These are phyloP conservation scores for Blastomyces silverae DNA, from an alignment of 2,329 filamentous ascomycete species.

Conservation along the genomic window DNA sequence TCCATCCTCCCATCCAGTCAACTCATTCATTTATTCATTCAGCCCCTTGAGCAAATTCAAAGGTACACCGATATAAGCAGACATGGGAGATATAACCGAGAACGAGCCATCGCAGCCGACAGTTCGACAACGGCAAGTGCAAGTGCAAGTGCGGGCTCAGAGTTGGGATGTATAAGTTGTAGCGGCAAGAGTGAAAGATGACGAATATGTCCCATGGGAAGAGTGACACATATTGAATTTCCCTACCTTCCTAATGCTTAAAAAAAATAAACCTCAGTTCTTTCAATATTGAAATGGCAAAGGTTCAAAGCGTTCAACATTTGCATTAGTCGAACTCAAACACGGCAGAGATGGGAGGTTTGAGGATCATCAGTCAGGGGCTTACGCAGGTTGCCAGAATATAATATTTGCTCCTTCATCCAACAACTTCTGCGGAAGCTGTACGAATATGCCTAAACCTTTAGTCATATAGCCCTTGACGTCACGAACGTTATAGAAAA, in stretches of 20 bases:
- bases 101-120: not conserved
- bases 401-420: no score
- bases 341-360: not conserved
- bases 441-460: no score
- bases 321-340: constrained; percentile 15
- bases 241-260: not conserved
- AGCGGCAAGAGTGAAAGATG: no score
- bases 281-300: not conserved
- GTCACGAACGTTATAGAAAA: no score
- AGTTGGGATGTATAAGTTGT: no score
- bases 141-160: no score
- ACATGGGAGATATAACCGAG: constrained; percentile 4
- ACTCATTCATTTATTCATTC: constrained; percentile 12
- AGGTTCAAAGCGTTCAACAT: not conserved
- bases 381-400: not conserved
- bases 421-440: no score
- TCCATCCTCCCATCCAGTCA: constrained; percentile 9
- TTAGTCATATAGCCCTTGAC: no score
- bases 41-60: constrained; percentile 5
- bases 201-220: no score
- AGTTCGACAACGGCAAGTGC: no score
- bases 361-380: not conserved
- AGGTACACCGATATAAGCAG: constrained; percentile 2
- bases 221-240: no score
- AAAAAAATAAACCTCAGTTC: not conserved